A percentile compares a stretch with the other conserved stretches of the same genome.
Evolutionary conservation across 2,329 filamentous ascomycete genomes (phyloP).

Genomic region (Pseudogymnoascus sp.): DNA sequence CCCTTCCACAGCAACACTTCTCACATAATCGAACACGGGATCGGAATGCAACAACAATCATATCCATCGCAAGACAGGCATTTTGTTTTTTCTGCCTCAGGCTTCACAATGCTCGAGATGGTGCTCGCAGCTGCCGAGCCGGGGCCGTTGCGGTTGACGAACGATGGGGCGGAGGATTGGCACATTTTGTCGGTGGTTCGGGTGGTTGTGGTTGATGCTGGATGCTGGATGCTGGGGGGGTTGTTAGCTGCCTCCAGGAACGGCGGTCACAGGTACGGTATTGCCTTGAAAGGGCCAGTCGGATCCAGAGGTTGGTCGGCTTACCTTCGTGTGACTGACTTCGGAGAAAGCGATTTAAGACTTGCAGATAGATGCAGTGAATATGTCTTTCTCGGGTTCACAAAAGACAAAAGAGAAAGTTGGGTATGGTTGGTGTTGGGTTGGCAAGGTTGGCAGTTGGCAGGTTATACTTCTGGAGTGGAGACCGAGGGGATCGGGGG

Average conservation of each 20-base stretch:
- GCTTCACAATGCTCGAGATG: conserved; percentile 46
- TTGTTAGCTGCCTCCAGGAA: background rate
- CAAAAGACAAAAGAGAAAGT: background rate
- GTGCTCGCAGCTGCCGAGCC: conserved; percentile 44
- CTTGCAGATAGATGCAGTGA: background rate
- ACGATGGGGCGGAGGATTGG: conserved; percentile 28
- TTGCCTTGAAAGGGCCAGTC: background rate
- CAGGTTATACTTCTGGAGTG: background rate
- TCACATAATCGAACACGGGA: conserved; percentile 32
- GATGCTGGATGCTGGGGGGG: background rate
- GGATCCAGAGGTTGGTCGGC: background rate
- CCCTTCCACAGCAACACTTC: no score
- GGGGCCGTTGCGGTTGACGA: conserved; percentile 41
- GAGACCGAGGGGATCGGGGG: background rate
- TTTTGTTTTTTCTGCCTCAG: conserved; percentile 29
- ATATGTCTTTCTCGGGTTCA: background rate
- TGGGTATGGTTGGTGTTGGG: background rate
- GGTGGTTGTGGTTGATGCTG: background rate
- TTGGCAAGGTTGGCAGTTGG: background rate
- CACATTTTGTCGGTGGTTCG: conserved; percentile 25
- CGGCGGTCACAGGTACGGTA: background rate
- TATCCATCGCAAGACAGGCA: conserved; percentile 38
- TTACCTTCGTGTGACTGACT: background rate
- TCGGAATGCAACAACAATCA: conserved; percentile 50
- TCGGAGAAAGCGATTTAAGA: background rate